Evolutionary conservation across 768 basidiomycete genomes (phyloP), one percentile per base, ranked within the genome.

Genomic region (Naganishia vaughanmartiniae): DNA sequence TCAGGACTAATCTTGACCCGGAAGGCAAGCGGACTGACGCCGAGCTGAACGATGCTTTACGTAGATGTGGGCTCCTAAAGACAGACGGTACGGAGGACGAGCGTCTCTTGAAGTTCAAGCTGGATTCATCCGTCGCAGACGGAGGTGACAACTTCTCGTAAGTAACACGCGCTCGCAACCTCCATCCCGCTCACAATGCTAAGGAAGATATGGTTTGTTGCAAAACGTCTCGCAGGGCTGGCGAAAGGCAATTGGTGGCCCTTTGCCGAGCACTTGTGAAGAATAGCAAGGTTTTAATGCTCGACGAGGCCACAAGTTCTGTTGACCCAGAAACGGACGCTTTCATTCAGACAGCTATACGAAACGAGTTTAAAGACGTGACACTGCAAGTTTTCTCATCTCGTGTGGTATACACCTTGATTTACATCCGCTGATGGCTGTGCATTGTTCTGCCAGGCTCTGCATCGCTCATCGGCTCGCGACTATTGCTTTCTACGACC

Each of bases 161-260:
- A 58, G 45, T 55, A 26, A 12, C 34, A 42, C 42, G 2, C 10
- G 9, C 10, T 15, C 15, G 2, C 42, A 42, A 42, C 2, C 17
- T 42, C 2, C 42, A 42, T 42, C 2, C 10, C 5, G 14, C 14
- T 15, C 10, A 2, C 42, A 42, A 9, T 7, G 17, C 42, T 42
- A 15, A 9, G 14, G 17, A 15, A 2, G 17, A 42, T 15, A 42
- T 12, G 34, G 6, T 36, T 36, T 4, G 6, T 42, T 42, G 15
- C 42, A 2, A 7, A 42, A 7, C 17, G 34, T 42, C 15, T 42
- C n/a, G 54, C 65, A 87, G 86, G 70, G 87, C 85, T 1, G 88
- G 88, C 14, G 88, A 89, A 78, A 86, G 86, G 69, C 88, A 89
- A 73, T 81, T 89, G 1, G 83, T 88, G 14, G 87, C 87, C 6